Percentiles rank a stretch among this genome's conserved stretches.
phyloP scores from a whole-genome alignment of 441 rosid species.

The Capsella rubella region DNA sequence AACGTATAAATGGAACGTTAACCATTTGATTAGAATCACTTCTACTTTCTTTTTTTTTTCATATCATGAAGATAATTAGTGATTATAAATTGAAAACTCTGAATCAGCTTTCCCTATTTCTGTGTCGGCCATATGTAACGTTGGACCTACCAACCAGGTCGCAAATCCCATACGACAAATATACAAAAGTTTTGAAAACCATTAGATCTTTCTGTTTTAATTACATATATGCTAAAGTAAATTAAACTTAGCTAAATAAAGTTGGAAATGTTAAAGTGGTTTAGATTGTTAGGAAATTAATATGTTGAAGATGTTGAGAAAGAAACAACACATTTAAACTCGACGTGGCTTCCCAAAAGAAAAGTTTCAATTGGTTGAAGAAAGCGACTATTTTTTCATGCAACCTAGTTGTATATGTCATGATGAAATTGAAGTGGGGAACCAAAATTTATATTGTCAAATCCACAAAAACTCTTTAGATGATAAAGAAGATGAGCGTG shows the following conservation, averaged over 20 bases:
- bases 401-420: conserved; percentile 38
- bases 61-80: not conserved
- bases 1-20: too few relatives aligned
- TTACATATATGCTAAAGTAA: conserved; percentile 8
- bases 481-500: conserved; percentile 37
- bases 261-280: conserved; percentile 7
- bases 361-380: conserved; percentile 29
- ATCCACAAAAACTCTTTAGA: conserved; percentile 27
- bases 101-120: conserved; percentile 58
- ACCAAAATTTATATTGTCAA: conserved; percentile 22
- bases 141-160: conserved; percentile 47
- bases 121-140: conserved; percentile 67
- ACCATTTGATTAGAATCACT: too few relatives aligned
- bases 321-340: not conserved
- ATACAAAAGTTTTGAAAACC: not conserved
- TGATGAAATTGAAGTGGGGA: conserved; percentile 37
- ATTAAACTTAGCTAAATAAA: not conserved
- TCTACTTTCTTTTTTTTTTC: too few relatives aligned
- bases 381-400: conserved; percentile 33
- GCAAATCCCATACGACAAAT: conserved; percentile 43
- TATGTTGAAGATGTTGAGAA: conserved; percentile 7
- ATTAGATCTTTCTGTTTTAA: not conserved
- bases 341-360: conserved; percentile 29
- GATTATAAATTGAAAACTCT: conserved; percentile 33
- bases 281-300: not conserved